Evolutionary conservation across 371 early-diverging fungal species (phyloP).

Genomic region (Mucor irregularis): DNA sequence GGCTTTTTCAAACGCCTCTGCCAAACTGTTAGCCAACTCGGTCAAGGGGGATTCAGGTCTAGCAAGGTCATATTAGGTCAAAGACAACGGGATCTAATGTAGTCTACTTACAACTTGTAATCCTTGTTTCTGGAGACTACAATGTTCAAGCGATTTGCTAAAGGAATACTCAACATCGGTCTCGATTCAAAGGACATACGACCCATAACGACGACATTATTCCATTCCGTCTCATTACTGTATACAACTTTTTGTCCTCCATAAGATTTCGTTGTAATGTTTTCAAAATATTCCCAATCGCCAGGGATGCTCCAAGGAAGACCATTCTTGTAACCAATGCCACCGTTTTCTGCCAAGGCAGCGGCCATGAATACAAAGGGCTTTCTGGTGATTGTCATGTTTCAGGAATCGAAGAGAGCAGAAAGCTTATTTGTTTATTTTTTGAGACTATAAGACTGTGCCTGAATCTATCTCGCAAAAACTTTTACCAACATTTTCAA

Average conservation of each 20-base stretch:
- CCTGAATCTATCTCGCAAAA: too few species aligned
- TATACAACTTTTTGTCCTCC: not conserved
- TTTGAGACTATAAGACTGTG: too few species aligned
- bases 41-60: not conserved
- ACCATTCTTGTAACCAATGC: constrained; percentile 75
- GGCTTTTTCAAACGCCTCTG: constrained; percentile 18
- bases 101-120: constrained; percentile 49
- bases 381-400: not conserved
- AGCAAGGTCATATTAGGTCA: not conserved
- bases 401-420: too few species aligned
- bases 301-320: constrained; percentile 87
- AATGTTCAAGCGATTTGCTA: constrained; percentile 76
- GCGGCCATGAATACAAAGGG: constrained; percentile 74
- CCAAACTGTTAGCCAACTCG: constrained; percentile 14
- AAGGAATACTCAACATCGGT: constrained; percentile 74
- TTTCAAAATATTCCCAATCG: constrained; percentile 81
- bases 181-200: constrained; percentile 88
- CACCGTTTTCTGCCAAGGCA: constrained; percentile 51
- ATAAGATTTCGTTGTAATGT: constrained; percentile 60
- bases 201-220: constrained; percentile 89
- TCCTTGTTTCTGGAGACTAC: constrained; percentile 70
- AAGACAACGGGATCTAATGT: not conserved
- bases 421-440: too few species aligned
- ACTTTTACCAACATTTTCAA: too few species aligned
- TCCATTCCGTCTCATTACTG: not conserved